Evolutionary conservation across 2,329 filamentous ascomycete species (phyloP).

Genomic region (Pseudogymnoascus sp.): DNA sequence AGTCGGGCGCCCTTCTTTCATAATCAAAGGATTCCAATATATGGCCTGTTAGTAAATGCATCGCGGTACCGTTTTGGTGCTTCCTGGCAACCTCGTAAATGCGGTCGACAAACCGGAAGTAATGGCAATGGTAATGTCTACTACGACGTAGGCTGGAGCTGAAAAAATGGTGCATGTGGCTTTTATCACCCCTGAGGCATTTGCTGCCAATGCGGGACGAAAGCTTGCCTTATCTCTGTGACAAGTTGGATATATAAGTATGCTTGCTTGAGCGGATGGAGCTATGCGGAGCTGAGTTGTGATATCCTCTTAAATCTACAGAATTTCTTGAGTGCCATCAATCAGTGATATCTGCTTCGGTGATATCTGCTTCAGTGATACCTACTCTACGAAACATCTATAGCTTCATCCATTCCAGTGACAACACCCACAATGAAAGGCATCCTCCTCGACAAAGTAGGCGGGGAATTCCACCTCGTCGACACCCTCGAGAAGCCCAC

Average conservation of each 20-base stretch:
- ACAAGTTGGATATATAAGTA: neutral
- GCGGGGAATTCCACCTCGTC: conserved; percentile 15
- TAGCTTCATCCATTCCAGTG: neutral
- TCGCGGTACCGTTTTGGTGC: neutral
- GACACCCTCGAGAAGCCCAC: conserved; percentile 20
- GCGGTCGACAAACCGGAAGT: neutral
- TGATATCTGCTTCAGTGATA: too few relatives aligned
- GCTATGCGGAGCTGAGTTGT: neutral
- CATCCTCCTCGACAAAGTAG: conserved; percentile 17
- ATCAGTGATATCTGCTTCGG: neutral
- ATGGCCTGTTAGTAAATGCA: neutral
- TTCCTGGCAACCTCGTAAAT: neutral
- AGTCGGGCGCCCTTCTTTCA: neutral
- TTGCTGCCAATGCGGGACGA: neutral
- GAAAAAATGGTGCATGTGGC: neutral
- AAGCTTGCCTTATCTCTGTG: neutral
- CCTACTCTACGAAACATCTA: neutral
- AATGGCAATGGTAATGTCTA: too few relatives aligned
- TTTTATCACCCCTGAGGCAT: neutral
- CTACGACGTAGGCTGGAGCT: neutral
- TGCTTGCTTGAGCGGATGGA: neutral
- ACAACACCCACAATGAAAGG: conserved; percentile 20
- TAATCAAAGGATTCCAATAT: neutral
- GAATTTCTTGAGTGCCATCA: neutral
- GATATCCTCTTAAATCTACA: neutral